Conservation (phyloP, 768 basidiomycete species). For the Tubosaeta brunneosetosa region DNA sequence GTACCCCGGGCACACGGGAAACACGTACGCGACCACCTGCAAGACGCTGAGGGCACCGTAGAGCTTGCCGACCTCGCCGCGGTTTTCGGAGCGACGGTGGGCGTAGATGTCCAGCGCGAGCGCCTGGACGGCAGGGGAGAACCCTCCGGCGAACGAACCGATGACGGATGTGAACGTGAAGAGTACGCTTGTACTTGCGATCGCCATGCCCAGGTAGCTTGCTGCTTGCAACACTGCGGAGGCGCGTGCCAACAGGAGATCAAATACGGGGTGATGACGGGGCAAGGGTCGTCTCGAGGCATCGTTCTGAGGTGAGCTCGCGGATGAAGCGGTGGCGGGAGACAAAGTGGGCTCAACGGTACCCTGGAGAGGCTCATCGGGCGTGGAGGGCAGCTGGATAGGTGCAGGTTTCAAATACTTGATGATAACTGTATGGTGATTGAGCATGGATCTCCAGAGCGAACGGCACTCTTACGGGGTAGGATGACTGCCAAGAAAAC, state of each 20-base stretch:
- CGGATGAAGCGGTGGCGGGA: background rate
- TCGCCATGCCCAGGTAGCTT: slow-evolving; percentile 46
- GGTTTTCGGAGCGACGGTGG: slow-evolving; percentile 39
- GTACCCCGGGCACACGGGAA: background rate
- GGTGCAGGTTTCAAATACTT: slow-evolving; percentile 46
- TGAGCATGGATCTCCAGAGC: background rate
- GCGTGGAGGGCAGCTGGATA: slow-evolving; percentile 11
- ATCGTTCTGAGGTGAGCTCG: slow-evolving; percentile 1
- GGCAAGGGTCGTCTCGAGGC: slow-evolving; percentile 1
- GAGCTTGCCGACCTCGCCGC: slow-evolving; percentile 61
- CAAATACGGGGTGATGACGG: slow-evolving; percentile 46
- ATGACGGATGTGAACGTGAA: slow-evolving; percentile 52
- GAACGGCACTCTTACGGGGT: slow-evolving; percentile 47
- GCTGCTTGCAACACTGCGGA: slow-evolving; percentile 57
- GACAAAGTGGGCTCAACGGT: no score
- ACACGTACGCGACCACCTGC: slow-evolving; percentile 55
- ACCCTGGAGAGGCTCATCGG: slow-evolving; percentile 16
- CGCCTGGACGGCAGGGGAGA: slow-evolving; percentile 63
- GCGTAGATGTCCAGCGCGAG: slow-evolving; percentile 66
- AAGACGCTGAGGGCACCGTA: slow-evolving; percentile 80
- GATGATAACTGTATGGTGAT: slow-evolving; percentile 43
- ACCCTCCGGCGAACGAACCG: slow-evolving; percentile 57
- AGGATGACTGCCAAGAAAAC: slow-evolving; percentile 51
- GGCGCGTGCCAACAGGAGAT: slow-evolving; percentile 60
- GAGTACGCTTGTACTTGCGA: slow-evolving; percentile 40